Conservation (phyloP, 2,329 filamentous ascomycete species). For the Apiospora hydei region DNA sequence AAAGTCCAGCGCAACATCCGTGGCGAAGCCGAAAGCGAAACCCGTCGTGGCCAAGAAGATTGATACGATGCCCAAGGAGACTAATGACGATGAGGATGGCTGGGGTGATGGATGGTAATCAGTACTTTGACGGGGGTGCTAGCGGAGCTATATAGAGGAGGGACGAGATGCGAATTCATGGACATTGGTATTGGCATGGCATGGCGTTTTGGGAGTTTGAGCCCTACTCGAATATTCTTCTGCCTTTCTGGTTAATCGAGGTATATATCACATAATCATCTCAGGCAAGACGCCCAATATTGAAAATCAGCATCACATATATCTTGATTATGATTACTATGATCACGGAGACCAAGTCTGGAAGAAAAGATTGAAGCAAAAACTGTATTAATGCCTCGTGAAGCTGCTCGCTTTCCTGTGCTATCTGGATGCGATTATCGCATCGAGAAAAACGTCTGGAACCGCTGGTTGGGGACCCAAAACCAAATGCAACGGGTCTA, state of each 20-base stretch:
- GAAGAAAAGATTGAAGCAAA: background rate
- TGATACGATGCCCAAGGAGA: slow-evolving; percentile 69
- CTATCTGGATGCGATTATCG: background rate
- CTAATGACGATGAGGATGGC: slow-evolving; percentile 63
- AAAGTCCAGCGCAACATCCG: slow-evolving; percentile 44
- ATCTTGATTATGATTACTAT: background rate
- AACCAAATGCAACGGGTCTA: background rate
- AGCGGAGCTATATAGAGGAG: background rate
- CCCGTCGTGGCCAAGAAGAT: slow-evolving; percentile 66
- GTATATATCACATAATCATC: background rate
- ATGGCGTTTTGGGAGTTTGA: slow-evolving; percentile 18
- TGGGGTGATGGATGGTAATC: slow-evolving; percentile 70
- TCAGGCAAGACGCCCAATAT: background rate
- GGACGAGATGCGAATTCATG: background rate
- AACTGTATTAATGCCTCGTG: background rate
- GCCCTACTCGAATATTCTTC: no score
- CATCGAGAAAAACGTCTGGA: background rate
- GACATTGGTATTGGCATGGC: slow-evolving; percentile 5
- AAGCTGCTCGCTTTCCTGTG: background rate
- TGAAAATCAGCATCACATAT: background rate
- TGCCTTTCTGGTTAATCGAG: background rate
- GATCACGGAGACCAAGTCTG: background rate
- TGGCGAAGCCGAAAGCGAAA: slow-evolving; percentile 47
- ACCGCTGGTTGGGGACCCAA: background rate
- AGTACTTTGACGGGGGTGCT: background rate